A percentile compares a stretch with the other conserved stretches of the same genome.
Evolutionary conservation across 805 yeast genomes (phyloP).

Genomic region (Yamadazyma akitaensis): DNA sequence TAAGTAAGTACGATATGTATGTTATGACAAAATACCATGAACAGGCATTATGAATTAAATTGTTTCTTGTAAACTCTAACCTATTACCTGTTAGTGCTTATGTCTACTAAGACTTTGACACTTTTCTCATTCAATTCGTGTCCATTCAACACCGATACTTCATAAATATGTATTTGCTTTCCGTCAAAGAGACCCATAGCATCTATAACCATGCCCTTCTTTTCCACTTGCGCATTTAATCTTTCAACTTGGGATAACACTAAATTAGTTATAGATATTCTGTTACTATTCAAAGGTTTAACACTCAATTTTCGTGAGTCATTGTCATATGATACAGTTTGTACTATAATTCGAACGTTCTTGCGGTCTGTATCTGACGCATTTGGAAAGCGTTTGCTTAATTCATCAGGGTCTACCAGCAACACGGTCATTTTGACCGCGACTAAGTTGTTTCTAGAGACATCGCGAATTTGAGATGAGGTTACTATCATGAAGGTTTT

Average conservation of each 20-base stretch:
- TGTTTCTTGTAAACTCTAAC: background rate
- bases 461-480: slow-evolving; percentile 5
- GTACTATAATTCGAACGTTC: slow-evolving; percentile 28
- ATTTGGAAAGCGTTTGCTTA: slow-evolving; percentile 19
- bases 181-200: slow-evolving; percentile 34
- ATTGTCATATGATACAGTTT: slow-evolving; percentile 17
- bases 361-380: slow-evolving; percentile 20
- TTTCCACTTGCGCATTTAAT: background rate
- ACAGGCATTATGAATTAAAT: background rate
- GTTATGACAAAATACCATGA: background rate
- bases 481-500: slow-evolving; percentile 37
- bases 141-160: slow-evolving; percentile 2
- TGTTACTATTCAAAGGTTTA: background rate
- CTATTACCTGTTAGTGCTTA: background rate
- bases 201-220: slow-evolving; percentile 25
- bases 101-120: background rate
- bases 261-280: background rate
- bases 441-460: background rate
- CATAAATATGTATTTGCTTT: slow-evolving; percentile 4
- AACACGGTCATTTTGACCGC: slow-evolving; percentile 26
- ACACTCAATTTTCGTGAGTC: slow-evolving; percentile 8
- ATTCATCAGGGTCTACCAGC: slow-evolving; percentile 24
- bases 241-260: background rate
- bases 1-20: background rate
- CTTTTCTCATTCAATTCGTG: slow-evolving; percentile 2